Base-by-base conservation (phyloP, 352 stramenopile species). In the Pythium oligandrum region DNA sequence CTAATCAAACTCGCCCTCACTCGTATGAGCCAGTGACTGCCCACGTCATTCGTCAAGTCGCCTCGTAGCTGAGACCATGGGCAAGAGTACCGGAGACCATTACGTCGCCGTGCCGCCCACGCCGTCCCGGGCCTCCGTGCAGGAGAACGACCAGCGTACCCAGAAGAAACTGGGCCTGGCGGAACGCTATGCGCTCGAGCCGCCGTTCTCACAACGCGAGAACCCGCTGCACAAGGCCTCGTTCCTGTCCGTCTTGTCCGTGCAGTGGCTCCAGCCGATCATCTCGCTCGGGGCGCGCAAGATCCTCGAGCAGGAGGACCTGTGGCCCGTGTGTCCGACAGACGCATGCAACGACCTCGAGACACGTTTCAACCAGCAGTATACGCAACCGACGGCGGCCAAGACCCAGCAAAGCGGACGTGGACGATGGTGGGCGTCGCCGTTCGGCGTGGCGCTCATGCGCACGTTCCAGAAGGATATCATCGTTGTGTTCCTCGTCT, bases 171-270 rank as follows among this genome's bases (percentile, higher is more conserved):
- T 17, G 9, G 45, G 49, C 37, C 46, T 51, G 12, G 45, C 51
- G 34, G 57, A 64, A 31, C 26, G 96, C 17, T 51, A 67, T 35
- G 59, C 53, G 37, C 60, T 44, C 6, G 60, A 59, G n/a, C 11
- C 54, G 34, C 55, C 55, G 30, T 57, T 60, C 56, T 10, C 9
- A 6, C 4, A 26, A 34, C 61, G 52, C 8, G 35, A 54, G 1
- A 82, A 78, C 44, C 73, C 73, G 42, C 51, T 83, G 32, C 55
- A 53, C 3, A 62, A 35, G 1, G 73, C 73, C 4, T 75, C 66
- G 11, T 32, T 69, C 12, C 17, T 55, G 33, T 78, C 71, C 35
- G 55, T 66, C 12, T 50, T 78, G 26, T 61, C 61, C 31, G 53
- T 66, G n/a, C 48, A 62, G 4, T 82, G 68, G 68, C 56, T 74